Percentiles rank a stretch among this genome's conserved stretches.
Conservation (phyloP, 768 basidiomycete genomes). For the Cantharellus anzutake region DNA sequence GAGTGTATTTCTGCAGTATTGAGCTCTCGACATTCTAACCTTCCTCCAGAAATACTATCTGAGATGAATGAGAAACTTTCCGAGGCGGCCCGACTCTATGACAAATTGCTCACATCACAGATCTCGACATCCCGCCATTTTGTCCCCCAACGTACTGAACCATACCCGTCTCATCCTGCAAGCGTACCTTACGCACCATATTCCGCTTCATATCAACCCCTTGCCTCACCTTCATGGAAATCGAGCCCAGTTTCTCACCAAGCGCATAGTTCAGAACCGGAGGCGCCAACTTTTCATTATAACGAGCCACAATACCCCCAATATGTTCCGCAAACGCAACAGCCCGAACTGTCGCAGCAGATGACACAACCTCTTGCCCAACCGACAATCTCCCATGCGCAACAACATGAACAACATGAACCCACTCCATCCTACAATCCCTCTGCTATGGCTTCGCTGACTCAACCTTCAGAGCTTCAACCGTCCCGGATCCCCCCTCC, state of each 20-base stretch:
- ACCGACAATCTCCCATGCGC: too few species aligned
- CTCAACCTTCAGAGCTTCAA: too few species aligned
- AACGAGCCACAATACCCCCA: neutral
- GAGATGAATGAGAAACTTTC: conserved; percentile 94
- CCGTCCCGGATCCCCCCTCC: too few species aligned
- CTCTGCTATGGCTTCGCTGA: too few species aligned
- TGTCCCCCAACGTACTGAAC: too few species aligned
- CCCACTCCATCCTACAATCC: too few species aligned
- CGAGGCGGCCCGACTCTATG: conserved; percentile 82
- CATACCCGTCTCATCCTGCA: conserved; percentile 11
- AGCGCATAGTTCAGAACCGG: neutral
- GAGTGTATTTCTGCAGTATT: conserved; percentile 14
- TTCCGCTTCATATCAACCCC: conserved; percentile 10
- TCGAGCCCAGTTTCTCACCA: neutral
- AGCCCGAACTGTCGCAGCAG: conserved; percentile 13
- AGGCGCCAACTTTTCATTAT: neutral
- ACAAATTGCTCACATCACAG: conserved; percentile 70
- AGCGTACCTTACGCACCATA: conserved; percentile 11
- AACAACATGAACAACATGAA: too few species aligned
- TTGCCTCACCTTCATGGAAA: conserved; percentile 4
- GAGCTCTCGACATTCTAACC: neutral
- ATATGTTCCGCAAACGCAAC: conserved; percentile 13
- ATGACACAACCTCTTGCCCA: too few species aligned
- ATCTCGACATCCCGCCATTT: conserved; percentile 26
- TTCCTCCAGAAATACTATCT: conserved; percentile 47